Percentiles rank a stretch among this genome's conserved stretches.
These are phyloP conservation scores for Syncephalastrum racemosum DNA, from an alignment of 371 early-diverging fungal genomes.

Conservation along the genomic window DNA sequence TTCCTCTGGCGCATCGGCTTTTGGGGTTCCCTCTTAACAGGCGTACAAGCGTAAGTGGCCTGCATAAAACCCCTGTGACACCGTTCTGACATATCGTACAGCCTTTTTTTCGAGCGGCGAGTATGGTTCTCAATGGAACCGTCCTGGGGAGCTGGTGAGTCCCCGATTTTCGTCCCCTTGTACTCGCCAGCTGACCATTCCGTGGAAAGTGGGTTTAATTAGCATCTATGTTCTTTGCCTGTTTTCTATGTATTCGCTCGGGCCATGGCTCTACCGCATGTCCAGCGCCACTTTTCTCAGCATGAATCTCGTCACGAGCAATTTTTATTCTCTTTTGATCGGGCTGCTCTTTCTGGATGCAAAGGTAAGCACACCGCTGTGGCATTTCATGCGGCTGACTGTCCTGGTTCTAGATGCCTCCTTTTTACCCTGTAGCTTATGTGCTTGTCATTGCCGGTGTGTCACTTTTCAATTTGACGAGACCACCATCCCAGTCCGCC, in stretches of 20 bases:
- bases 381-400: neutral
- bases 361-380: conserved; percentile 19
- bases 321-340: conserved; percentile 42
- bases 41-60: conserved; percentile 35
- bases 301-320: conserved; percentile 44
- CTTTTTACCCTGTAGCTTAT: conserved; percentile 42
- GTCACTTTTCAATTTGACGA: conserved; percentile 26
- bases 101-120: conserved; percentile 33
- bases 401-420: conserved; percentile 25
- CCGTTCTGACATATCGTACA: conserved; percentile 6
- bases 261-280: conserved; percentile 36
- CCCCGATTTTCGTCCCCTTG: neutral
- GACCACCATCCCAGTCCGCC: conserved; percentile 8
- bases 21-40: conserved; percentile 34
- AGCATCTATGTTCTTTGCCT: conserved; percentile 32
- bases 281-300: conserved; percentile 44
- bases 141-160: conserved; percentile 30
- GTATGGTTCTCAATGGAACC: conserved; percentile 21
- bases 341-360: conserved; percentile 38
- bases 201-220: conserved; percentile 19
- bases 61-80: neutral
- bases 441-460: conserved; percentile 32
- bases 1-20: conserved; percentile 34
- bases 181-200: neutral
- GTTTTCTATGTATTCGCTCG: conserved; percentile 44